phyloP scores from a whole-genome alignment of 345 rosid genomes.

The Gossypium anomalum region DNA sequence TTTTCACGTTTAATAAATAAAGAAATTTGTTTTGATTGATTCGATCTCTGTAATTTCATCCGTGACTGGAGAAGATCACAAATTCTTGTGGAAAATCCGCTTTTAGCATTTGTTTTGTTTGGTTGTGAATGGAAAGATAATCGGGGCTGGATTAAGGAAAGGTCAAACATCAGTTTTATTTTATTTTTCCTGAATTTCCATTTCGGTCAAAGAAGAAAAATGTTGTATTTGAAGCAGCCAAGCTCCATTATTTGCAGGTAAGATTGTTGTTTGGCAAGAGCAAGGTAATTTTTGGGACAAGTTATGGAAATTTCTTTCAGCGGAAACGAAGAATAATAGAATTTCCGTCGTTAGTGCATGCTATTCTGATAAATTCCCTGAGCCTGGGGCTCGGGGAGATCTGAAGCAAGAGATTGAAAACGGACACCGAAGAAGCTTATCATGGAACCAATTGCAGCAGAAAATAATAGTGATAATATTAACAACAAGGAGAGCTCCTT shows the following conservation, averaged over 20 bases:
- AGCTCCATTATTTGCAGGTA: slow-evolving; percentile 41
- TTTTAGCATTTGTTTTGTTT: slow-evolving; percentile 4
- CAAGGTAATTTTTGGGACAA: neutral
- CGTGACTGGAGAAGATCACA: neutral
- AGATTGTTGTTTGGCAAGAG: slow-evolving; percentile 15
- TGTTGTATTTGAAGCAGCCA: slow-evolving; percentile 77
- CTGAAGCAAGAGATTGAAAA: slow-evolving; percentile 19
- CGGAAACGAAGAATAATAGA: neutral
- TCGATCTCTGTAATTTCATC: neutral
- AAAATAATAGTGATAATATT: neutral
- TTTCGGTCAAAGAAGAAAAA: slow-evolving; percentile 18
- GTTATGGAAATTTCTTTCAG: neutral
- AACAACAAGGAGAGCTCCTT: slow-evolving; percentile 9
- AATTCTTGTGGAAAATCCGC: neutral
- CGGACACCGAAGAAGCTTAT: slow-evolving; percentile 6
- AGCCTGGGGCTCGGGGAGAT: slow-evolving; percentile 76
- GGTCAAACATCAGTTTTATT: neutral
- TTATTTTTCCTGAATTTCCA: neutral
- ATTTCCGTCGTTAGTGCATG: slow-evolving; percentile 38
- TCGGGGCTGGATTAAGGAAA: slow-evolving; percentile 9
- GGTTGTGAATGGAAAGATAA: slow-evolving; percentile 12
- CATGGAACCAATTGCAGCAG: slow-evolving; percentile 21
- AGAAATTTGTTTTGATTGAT: neutral
- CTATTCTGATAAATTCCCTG: slow-evolving; percentile 49
- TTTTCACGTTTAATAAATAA: neutral